Conservation (phyloP, 1,284 basidiomycete species). For the Phellopilus nigrolimitatus region DNA sequence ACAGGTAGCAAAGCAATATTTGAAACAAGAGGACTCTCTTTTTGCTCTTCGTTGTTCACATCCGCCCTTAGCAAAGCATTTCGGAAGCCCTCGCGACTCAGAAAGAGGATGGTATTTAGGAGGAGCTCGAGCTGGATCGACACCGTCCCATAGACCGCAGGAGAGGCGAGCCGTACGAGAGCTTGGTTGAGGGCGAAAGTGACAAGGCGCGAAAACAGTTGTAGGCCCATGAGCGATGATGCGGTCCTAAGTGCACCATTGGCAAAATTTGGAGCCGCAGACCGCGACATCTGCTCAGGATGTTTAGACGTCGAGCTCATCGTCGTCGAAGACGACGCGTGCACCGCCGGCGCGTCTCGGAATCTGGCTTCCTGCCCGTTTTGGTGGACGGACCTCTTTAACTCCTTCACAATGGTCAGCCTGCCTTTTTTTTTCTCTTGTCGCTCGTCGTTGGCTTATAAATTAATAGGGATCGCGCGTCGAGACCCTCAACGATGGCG, state of each 20-base stretch:
- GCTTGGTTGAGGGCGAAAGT: slow-evolving; percentile 90
- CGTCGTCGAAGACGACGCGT: slow-evolving; percentile 8
- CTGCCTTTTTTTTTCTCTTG: background rate
- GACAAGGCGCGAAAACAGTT: slow-evolving; percentile 76
- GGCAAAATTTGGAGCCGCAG: slow-evolving; percentile 3
- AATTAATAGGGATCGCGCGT: slow-evolving; percentile 63
- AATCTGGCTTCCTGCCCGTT: background rate
- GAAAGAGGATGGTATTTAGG: slow-evolving; percentile 85
- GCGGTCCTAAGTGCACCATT: slow-evolving; percentile 49
- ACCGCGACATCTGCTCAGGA: background rate
- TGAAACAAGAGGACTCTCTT: slow-evolving; percentile 25
- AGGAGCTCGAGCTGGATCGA: slow-evolving; percentile 85
- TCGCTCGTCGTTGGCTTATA: background rate
- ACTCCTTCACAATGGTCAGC: slow-evolving; percentile 12
- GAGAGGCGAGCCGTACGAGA: slow-evolving; percentile 80
- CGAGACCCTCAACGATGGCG: slow-evolving; percentile 87
- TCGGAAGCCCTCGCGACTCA: slow-evolving; percentile 87
- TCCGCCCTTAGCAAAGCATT: slow-evolving; percentile 65
- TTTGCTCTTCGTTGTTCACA: slow-evolving; percentile 20
- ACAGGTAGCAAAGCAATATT: slow-evolving; percentile 60
- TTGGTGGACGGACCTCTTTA: background rate
- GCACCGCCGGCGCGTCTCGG: too few species aligned
- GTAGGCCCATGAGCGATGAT: slow-evolving; percentile 81
- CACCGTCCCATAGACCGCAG: slow-evolving; percentile 82
- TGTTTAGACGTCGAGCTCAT: slow-evolving; percentile 7